Base-by-base conservation (phyloP, 1,139 yeast genomes). In the Hemisphaericaspora xylanilytica region DNA sequence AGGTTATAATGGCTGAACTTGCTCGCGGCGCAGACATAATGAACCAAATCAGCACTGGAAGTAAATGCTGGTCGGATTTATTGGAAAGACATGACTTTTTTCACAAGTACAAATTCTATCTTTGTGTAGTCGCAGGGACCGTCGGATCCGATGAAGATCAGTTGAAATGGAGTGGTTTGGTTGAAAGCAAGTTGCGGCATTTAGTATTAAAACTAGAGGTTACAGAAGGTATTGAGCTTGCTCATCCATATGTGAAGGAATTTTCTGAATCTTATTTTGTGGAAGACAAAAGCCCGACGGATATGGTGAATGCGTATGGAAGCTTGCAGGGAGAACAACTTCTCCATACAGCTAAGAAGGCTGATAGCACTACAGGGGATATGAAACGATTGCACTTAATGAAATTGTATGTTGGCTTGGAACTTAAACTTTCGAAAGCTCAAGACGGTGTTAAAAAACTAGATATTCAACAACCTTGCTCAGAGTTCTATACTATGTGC, bases 401-500 rank as follows among this genome's bases (percentile, higher is more conserved):
- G 11, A 83, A 86, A 34, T 68, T 89, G 46, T 94, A 75, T 59
- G 78, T 92, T 48, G 98, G 97, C 0, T 65, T 92, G 37, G 81
- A 82, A 32, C n/a, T 72, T 90, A 27, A 72, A 76, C 43, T 61
- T 83, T 40, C 43, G 45, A 27, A 61, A 56, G 25, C n/a, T n/a
- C n/a, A n/a, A n/a, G 73, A 55, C 12, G 76, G 73, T 10, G 78
- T 70, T 25, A 81, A 78, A 53, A 83, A 81, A 51, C 72, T 92
- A 45, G 97, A 92, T 56, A 85, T 92, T 38, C 96, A 88, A 52
- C 76, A 83, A 50, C 97, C 97, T 8, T 90, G 97, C 56, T 76
- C 88, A 14, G 98, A 92, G 45, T 92, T 90, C 58, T 87, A 75
- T 61, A 81, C 75, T 38, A 65, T 88, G 13, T 87, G 97, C 59